A percentile compares a stretch with the other conserved stretches of the same genome.
Conservation (phyloP, 1,139 yeast species). For the Suhomyces wounanorum region DNA sequence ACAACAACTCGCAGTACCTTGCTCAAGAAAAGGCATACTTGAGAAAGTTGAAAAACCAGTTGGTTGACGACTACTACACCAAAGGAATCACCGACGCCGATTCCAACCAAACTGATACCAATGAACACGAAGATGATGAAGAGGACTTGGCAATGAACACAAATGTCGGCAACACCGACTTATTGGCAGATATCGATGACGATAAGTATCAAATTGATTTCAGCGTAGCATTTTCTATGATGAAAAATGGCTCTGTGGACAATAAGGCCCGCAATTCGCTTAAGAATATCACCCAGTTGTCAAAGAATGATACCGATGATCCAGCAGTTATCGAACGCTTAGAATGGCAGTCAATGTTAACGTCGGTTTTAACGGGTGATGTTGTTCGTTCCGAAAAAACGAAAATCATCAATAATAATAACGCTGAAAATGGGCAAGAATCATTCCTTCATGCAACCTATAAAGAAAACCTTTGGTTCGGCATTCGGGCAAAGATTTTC, state of each 20-base stretch:
- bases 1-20: slow-evolving; percentile 43
- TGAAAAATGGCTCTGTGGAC: slow-evolving; percentile 27
- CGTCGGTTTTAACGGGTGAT: slow-evolving; percentile 90
- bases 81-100: slow-evolving; percentile 54
- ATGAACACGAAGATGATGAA: slow-evolving; percentile 23
- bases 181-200: slow-evolving; percentile 46
- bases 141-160: slow-evolving; percentile 29
- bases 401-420: slow-evolving; percentile 58
- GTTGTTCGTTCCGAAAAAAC: slow-evolving; percentile 90
- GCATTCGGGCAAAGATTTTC: slow-evolving; percentile 74
- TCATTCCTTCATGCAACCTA: slow-evolving; percentile 56
- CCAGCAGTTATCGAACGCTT: slow-evolving; percentile 75
- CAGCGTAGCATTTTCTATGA: slow-evolving; percentile 39
- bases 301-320: slow-evolving; percentile 51
- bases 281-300: slow-evolving; percentile 42
- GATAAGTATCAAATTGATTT: slow-evolving; percentile 47
- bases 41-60: slow-evolving; percentile 62
- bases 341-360: slow-evolving; percentile 96
- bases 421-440: slow-evolving; percentile 47
- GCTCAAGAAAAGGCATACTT: slow-evolving; percentile 74
- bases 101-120: slow-evolving; percentile 19
- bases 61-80: slow-evolving; percentile 69
- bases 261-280: slow-evolving; percentile 33
- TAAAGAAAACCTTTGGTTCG: slow-evolving; percentile 81
- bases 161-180: slow-evolving; percentile 35